These are phyloP conservation scores for Aureobasidium leucospermi DNA, from an alignment of 2,329 filamentous ascomycete genomes.

Conservation along the genomic window DNA sequence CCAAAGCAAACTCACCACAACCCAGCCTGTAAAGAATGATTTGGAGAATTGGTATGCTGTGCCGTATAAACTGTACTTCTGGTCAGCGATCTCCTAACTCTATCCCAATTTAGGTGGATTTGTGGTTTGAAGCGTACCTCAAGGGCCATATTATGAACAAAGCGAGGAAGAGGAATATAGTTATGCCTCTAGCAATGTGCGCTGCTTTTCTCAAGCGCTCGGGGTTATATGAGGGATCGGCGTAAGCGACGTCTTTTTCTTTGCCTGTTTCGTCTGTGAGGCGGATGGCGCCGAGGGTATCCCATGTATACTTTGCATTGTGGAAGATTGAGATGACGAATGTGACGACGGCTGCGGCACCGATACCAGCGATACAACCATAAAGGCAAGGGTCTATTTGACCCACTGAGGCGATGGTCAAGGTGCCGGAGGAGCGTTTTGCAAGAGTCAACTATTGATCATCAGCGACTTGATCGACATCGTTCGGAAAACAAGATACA, in stretches of 20 bases:
- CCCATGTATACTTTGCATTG: background rate
- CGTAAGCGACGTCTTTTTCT: background rate
- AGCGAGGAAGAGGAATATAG: background rate
- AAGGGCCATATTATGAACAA: background rate
- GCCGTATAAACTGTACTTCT: background rate
- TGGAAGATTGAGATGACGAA: background rate
- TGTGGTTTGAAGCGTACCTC: background rate
- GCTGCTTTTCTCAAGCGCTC: background rate
- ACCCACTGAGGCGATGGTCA: background rate
- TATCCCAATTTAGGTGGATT: too few species aligned
- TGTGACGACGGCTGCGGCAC: background rate
- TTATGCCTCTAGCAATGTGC: background rate
- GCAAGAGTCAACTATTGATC: background rate
- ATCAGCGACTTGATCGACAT: background rate
- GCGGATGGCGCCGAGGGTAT: background rate
- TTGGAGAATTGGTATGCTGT: background rate
- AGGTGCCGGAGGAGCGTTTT: background rate
- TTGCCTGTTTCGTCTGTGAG: background rate
- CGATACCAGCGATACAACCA: background rate
- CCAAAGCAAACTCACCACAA: background rate
- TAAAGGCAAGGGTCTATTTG: background rate
- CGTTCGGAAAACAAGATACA: background rate
- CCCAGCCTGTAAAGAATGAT: background rate
- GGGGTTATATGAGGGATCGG: background rate
- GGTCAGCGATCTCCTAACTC: too few species aligned